Conservation (phyloP, 1,139 yeast genomes). For the Candida tetrigidarum region DNA sequence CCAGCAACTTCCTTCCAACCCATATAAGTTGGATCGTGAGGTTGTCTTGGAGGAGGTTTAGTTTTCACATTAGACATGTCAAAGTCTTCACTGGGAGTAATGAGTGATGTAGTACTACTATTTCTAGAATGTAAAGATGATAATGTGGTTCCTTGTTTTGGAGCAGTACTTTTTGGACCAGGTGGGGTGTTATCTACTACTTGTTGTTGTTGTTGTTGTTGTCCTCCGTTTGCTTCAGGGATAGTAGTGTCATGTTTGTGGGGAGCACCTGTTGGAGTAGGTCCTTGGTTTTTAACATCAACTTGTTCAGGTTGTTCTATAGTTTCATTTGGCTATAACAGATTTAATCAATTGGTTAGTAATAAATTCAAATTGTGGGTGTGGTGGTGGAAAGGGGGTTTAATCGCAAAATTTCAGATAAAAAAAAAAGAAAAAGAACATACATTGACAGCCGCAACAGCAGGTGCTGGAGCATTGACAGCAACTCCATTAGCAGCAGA, state of each 20-base stretch:
- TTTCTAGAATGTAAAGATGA: slow-evolving; percentile 6
- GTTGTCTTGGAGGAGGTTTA: slow-evolving; percentile 53
- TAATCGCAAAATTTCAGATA: not conserved
- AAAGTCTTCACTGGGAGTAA: slow-evolving; percentile 36
- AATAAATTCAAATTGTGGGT: not conserved
- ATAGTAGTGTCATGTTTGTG: not conserved
- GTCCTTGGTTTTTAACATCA: slow-evolving; percentile 14
- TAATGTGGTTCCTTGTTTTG: slow-evolving; percentile 1
- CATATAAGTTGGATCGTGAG: slow-evolving; percentile 67
- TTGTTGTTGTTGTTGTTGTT: too few relatives aligned
- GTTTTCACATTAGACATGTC: slow-evolving; percentile 37
- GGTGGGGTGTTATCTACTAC: not conserved
- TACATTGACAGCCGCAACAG: not conserved
- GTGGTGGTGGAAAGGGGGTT: not conserved
- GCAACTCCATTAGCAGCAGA: not conserved
- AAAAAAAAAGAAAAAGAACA: not conserved
- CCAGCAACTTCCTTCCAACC: slow-evolving; percentile 98
- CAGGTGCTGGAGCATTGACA: too few relatives aligned
- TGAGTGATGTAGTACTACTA: slow-evolving; percentile 5
- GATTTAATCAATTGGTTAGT: not conserved
- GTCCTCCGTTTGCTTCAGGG: too few relatives aligned
- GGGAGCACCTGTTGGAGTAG: slow-evolving; percentile 13
- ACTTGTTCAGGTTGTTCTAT: slow-evolving; percentile 17
- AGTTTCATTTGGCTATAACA: slow-evolving; percentile 15
- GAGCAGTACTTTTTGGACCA: not conserved